Evolutionary conservation across 129 eudicot genomes (phyloP), one percentile per base, ranked within the genome.

Genomic region (Arctium minus): DNA sequence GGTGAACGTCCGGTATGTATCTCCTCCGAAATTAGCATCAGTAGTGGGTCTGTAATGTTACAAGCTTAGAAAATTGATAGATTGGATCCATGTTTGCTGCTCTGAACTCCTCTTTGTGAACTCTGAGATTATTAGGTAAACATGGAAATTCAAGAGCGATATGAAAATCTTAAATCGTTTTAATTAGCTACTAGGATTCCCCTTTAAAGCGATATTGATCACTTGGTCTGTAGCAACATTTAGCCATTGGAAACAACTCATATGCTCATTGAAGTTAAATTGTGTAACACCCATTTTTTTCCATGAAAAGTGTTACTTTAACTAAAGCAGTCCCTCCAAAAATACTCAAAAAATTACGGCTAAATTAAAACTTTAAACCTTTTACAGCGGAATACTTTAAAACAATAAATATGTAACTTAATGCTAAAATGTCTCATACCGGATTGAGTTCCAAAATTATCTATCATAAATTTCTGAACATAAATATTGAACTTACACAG

Each of bases 41-140:
- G 17, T 6, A 29, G 18, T 67, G 39, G 36, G 68, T 79, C 40
- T 37, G 77, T 89, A 96, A 98, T 86, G 91, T 83, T 4, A 96
- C 86, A 79, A 98, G 99, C 91, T 93, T 96, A 29, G 98, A 90
- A 78, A 93, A 96, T 79, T 96, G 95, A 86, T 81, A 96, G 80
- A 96, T 90, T 62, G 93, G 94, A 89, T 96, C 99, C 83, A 93
- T 94, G 82, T 90, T 88, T 69, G 99, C 93, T 37, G 89, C 86
- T 73, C 82, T 80, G 65, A 89, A 96, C 75, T 91, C 96, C 84
- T 93, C 96, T 81, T 89, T 76, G 86, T 87, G 83, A 93, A 96
- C 77, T 96, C 99, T 96, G 89, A 48, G 60, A 86, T 76, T 38
- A 86, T 64, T 67, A n/a, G 5, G 27, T 3, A 74, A 68, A 39